These are phyloP conservation scores for Pilasporangium apinafurcum DNA, from an alignment of 352 stramenopile species.

Conservation along the genomic window DNA sequence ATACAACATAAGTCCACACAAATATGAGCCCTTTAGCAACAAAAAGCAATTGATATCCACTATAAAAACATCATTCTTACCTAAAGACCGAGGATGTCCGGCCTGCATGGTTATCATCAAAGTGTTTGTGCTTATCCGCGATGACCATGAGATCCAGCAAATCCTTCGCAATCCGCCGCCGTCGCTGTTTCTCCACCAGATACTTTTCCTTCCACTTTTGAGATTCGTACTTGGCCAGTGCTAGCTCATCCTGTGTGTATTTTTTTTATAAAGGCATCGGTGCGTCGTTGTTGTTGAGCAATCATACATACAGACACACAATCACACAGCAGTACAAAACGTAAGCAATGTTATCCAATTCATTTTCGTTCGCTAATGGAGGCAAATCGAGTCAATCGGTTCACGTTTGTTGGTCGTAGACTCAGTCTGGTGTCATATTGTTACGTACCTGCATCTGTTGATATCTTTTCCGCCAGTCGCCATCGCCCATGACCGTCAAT, in stretches of 20 bases:
- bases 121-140: slow-evolving; percentile 18
- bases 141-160: slow-evolving; percentile 60
- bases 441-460: too few species aligned
- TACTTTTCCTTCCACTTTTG: slow-evolving; percentile 81
- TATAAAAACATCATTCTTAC: slow-evolving; percentile 7
- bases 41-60: neutral
- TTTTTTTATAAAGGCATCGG: too few species aligned
- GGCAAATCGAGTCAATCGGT: too few species aligned
- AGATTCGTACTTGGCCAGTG: slow-evolving; percentile 59
- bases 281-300: neutral
- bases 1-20: neutral
- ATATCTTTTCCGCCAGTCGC: too few species aligned
- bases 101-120: slow-evolving; percentile 6
- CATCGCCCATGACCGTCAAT: too few species aligned
- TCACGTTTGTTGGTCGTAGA: too few species aligned
- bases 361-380: too few species aligned
- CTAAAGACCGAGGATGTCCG: slow-evolving; percentile 41
- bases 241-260: slow-evolving; percentile 61
- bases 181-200: slow-evolving; percentile 54
- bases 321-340: slow-evolving; percentile 1
- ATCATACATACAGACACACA: neutral
- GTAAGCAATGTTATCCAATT: too few species aligned
- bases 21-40: neutral
- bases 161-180: slow-evolving; percentile 54
- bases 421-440: too few species aligned